phyloP scores from a whole-genome alignment of 2,329 filamentous ascomycete genomes.

The Calonectria crousiana region DNA sequence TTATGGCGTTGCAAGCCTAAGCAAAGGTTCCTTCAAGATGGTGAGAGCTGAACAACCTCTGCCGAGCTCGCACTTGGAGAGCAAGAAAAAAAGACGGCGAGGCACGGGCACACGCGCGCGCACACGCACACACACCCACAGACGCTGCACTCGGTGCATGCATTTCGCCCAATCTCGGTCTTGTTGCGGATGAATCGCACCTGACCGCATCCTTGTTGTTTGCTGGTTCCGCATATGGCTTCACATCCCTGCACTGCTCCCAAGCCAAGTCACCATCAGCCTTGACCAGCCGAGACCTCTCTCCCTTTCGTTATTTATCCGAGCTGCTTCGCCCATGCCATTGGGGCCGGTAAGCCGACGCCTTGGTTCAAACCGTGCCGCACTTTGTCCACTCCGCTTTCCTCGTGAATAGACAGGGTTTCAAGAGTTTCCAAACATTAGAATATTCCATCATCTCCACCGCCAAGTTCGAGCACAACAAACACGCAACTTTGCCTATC shows the following conservation, averaged over 20 bases:
- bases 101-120: background rate
- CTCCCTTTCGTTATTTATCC: background rate
- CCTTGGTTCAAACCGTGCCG: background rate
- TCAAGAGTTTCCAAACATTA: background rate
- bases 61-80: background rate
- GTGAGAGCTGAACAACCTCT: background rate
- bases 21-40: background rate
- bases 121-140: background rate
- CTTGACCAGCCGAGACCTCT: background rate
- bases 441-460: background rate
- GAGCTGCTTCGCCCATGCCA: background rate
- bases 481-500: no score
- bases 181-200: background rate
- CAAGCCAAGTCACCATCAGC: background rate
- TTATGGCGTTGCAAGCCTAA: background rate
- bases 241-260: background rate
- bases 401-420: background rate
- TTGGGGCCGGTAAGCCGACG: background rate
- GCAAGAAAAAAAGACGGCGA: background rate
- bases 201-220: background rate
- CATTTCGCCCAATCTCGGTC: background rate
- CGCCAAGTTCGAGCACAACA: background rate
- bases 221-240: slow-evolving; percentile 8
- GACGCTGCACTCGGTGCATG: background rate
- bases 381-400: background rate